These are phyloP conservation scores for Monosporozyma unispora DNA, from an alignment of 805 yeast genomes.

Conservation along the genomic window DNA sequence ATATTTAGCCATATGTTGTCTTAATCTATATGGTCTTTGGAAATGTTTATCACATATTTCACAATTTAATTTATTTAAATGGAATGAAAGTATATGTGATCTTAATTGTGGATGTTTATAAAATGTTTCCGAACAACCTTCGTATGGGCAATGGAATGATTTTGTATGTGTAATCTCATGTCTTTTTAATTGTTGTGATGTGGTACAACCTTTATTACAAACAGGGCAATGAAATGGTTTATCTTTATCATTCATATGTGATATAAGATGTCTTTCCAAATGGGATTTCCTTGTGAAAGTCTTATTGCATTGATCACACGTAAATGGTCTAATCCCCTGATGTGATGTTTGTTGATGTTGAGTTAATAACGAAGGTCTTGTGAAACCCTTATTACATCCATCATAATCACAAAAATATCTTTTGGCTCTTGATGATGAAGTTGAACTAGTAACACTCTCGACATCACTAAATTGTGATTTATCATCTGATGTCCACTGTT, in stretches of 20 bases:
- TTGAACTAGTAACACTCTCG: background rate
- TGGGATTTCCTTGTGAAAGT: constrained; percentile 74
- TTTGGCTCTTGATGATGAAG: constrained; percentile 38
- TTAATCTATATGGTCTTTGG: constrained; percentile 53
- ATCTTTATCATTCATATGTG: constrained; percentile 43
- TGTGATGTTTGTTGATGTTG: constrained; percentile 71
- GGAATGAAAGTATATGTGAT: constrained; percentile 60
- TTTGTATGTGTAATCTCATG: constrained; percentile 77
- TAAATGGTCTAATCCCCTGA: constrained; percentile 67
- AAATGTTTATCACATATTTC: constrained; percentile 56
- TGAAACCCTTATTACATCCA: constrained; percentile 67
- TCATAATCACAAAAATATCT: constrained; percentile 52
- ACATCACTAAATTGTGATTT: background rate
- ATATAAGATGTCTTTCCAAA: constrained; percentile 58
- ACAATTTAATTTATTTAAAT: constrained; percentile 48
- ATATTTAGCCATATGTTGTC: constrained; percentile 53
- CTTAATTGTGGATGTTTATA: constrained; percentile 67
- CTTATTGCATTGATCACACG: constrained; percentile 55
- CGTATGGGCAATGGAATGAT: constrained; percentile 52
- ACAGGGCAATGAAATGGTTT: constrained; percentile 65
- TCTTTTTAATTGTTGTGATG: constrained; percentile 70
- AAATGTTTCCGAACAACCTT: constrained; percentile 58
- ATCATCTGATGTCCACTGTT: background rate
- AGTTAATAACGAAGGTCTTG: constrained; percentile 71
- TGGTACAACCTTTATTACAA: constrained; percentile 77